Evolutionary conservation across 495 filamentous ascomycete species (phyloP).

Genomic region (Bryoglossum gracile): DNA sequence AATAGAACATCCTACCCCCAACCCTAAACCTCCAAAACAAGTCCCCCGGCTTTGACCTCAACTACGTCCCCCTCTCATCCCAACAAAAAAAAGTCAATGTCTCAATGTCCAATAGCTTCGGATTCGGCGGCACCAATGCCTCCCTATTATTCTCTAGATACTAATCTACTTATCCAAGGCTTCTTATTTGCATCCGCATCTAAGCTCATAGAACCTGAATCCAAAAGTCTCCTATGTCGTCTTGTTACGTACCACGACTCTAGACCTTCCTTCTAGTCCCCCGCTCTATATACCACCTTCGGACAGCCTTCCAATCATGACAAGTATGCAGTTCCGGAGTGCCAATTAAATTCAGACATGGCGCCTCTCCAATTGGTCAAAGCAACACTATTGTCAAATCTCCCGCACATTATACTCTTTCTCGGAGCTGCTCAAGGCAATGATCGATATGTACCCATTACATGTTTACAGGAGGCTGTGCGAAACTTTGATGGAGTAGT

Average conservation of each 20-base stretch:
- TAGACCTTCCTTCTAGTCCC: conserved; percentile 5
- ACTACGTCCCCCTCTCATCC: conserved; percentile 68
- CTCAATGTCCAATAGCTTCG: conserved; percentile 90
- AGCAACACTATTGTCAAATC: conserved; percentile 9
- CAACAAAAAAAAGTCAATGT: conserved; percentile 68
- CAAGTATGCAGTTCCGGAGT: conserved; percentile 14
- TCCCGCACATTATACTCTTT: conserved; percentile 16
- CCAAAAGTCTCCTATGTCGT: not conserved
- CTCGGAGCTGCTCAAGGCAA: conserved; percentile 18
- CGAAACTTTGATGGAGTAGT: too few relatives aligned
- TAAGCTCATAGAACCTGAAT: not conserved
- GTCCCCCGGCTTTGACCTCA: conserved; percentile 69
- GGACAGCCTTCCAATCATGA: conserved; percentile 12
- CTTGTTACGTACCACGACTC: conserved; percentile 1
- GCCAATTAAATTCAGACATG: conserved; percentile 5
- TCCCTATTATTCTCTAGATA: conserved; percentile 70
- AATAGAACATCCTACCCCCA: conserved; percentile 71
- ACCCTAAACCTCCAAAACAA: conserved; percentile 75
- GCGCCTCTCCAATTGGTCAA: conserved; percentile 4
- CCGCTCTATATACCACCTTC: conserved; percentile 15
- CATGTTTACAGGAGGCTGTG: too few relatives aligned
- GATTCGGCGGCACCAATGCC: conserved; percentile 95
- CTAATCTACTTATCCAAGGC: not conserved
- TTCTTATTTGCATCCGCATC: not conserved
- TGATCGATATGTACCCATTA: too few relatives aligned